Conservation (phyloP, 75 land plant genomes). For the Pinus tabuliformis region DNA sequence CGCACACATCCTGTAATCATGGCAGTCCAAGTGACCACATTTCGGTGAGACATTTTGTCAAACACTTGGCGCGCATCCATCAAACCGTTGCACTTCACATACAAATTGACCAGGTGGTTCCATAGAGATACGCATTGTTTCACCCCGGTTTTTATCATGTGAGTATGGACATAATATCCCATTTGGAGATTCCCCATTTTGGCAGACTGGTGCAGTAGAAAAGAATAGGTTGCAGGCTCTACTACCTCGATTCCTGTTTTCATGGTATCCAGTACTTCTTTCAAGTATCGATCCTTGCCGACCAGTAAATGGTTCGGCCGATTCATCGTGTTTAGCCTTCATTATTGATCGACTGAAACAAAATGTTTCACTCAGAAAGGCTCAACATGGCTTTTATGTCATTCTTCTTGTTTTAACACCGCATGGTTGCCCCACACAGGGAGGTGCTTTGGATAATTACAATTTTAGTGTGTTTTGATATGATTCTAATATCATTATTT, state of each 20-base stretch:
- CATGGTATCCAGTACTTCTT: not conserved
- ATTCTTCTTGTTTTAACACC: too few species aligned
- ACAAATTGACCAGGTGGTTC: conserved; percentile 30
- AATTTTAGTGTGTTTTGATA: too few species aligned
- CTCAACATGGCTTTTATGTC: too few species aligned
- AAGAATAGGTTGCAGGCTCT: not conserved
- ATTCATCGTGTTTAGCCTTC: not conserved
- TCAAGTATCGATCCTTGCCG: not conserved
- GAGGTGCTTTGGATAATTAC: too few species aligned
- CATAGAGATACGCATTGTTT: conserved; percentile 34
- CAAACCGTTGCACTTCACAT: conserved; percentile 38
- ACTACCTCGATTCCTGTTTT: not conserved
- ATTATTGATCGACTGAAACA: too few species aligned
- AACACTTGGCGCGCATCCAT: conserved; percentile 21
- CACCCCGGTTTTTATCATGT: conserved; percentile 12
- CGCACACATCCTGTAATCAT: conserved; percentile 34
- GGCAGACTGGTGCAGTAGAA: not conserved
- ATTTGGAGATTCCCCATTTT: not conserved
- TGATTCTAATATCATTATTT: too few species aligned
- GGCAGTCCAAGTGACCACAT: conserved; percentile 66
- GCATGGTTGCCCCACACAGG: too few species aligned
- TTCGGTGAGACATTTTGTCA: conserved; percentile 43
- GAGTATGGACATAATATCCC: conserved; percentile 33
- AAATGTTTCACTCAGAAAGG: too few species aligned
- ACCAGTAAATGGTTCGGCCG: not conserved